A percentile compares a stretch with the other conserved stretches of the same genome.
Evolutionary conservation across 352 stramenopile genomes (phyloP).

Genomic region (Phytophthora pisi): DNA sequence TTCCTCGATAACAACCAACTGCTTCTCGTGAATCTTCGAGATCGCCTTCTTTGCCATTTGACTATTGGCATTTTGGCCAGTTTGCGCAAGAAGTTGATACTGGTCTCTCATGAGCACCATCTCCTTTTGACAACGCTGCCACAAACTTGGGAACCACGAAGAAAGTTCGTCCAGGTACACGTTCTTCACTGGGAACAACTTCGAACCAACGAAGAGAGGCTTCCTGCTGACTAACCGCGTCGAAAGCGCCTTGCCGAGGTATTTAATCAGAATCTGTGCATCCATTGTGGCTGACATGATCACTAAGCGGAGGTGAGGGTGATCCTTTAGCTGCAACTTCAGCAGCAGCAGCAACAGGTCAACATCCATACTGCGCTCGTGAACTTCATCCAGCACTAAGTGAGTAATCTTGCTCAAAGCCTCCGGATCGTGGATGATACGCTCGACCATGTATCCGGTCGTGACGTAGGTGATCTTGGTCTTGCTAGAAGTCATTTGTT

Average conservation of each 20-base stretch:
- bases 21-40: slow-evolving; percentile 66
- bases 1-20: slow-evolving; percentile 60
- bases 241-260: slow-evolving; percentile 72
- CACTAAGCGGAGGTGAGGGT: slow-evolving; percentile 86
- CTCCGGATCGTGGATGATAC: slow-evolving; percentile 93
- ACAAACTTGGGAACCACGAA: slow-evolving; percentile 48
- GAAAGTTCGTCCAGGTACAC: slow-evolving; percentile 66
- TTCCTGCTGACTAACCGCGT: slow-evolving; percentile 58
- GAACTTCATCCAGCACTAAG: slow-evolving; percentile 96
- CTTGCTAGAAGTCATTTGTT: slow-evolving; percentile 87
- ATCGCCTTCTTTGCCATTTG: slow-evolving; percentile 58
- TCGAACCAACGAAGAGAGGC: slow-evolving; percentile 84
- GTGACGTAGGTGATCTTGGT: slow-evolving; percentile 97
- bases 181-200: slow-evolving; percentile 73
- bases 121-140: slow-evolving; percentile 43
- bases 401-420: slow-evolving; percentile 91
- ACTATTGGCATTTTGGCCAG: slow-evolving; percentile 45
- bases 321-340: slow-evolving; percentile 70
- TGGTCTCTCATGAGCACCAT: slow-evolving; percentile 49
- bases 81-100: slow-evolving; percentile 41
- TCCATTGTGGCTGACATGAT: slow-evolving; percentile 98
- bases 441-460: slow-evolving; percentile 96
- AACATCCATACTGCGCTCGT: slow-evolving; percentile 95
- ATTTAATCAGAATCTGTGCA: slow-evolving; percentile 90
- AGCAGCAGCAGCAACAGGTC: slow-evolving; percentile 95